These are phyloP conservation scores for Apocynum venetum DNA, from an alignment of 257 asterid species.

Conservation along the genomic window DNA sequence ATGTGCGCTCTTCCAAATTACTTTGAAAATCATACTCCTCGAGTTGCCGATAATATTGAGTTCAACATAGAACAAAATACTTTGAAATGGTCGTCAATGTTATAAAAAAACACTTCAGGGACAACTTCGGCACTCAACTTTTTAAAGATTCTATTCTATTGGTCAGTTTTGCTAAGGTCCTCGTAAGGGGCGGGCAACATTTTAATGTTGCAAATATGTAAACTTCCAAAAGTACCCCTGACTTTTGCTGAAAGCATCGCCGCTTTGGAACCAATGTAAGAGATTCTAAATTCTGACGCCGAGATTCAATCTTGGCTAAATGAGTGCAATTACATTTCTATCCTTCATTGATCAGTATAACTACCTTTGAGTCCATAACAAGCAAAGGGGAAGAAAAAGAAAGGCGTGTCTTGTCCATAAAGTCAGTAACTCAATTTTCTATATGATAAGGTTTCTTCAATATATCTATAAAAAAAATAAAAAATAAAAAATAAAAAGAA, in stretches of 20 bases:
- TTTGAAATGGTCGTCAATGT: background rate
- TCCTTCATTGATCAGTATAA: background rate
- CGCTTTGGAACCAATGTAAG: background rate
- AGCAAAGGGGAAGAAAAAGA: background rate
- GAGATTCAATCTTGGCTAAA: background rate
- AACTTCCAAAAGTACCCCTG: background rate
- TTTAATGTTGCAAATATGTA: background rate
- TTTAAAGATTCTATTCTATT: background rate
- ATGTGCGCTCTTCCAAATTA: too few relatives aligned
- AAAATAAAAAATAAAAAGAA: too few relatives aligned
- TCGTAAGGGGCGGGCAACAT: slow-evolving; percentile 8
- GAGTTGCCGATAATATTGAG: background rate
- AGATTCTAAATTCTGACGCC: background rate
- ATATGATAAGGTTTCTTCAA: background rate
- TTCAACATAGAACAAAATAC: background rate
- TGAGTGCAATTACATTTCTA: background rate
- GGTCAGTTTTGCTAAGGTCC: background rate
- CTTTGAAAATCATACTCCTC: too few relatives aligned
- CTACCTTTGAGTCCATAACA: background rate
- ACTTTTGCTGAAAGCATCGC: background rate
- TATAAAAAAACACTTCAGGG: background rate
- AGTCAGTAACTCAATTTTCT: background rate
- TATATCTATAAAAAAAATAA: background rate
- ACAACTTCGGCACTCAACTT: background rate
- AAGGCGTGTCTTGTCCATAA: background rate